These are phyloP conservation scores for Articulospora tetracladia DNA, from an alignment of 495 filamentous ascomycete species.

Conservation along the genomic window DNA sequence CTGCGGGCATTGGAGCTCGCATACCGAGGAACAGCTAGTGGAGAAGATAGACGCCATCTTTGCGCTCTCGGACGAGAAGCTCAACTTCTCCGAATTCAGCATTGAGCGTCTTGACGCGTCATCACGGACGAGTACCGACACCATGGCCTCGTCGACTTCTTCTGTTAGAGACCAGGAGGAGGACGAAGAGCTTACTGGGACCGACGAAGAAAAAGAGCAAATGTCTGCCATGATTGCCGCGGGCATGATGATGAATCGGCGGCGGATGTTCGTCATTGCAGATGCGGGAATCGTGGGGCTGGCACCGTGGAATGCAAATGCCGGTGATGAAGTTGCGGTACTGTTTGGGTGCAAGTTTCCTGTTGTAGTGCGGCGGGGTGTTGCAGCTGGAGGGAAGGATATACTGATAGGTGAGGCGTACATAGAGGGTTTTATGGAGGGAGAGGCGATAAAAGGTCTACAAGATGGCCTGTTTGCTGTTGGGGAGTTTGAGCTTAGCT, in stretches of 20 bases:
- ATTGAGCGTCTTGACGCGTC: slow-evolving; percentile 6
- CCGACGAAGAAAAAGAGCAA: slow-evolving; percentile 3
- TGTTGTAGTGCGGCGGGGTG: slow-evolving; percentile 14
- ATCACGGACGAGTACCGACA: background rate
- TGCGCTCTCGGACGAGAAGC: background rate
- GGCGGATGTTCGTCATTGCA: slow-evolving; percentile 7
- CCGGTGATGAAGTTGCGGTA: slow-evolving; percentile 18
- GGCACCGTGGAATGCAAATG: slow-evolving; percentile 8
- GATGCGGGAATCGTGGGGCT: slow-evolving; percentile 4
- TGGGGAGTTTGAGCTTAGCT: slow-evolving; percentile 16
- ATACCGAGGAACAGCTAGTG: slow-evolving; percentile 1
- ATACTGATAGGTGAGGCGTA: slow-evolving; percentile 28
- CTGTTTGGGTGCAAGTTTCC: slow-evolving; percentile 21
- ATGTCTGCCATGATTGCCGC: slow-evolving; percentile 7
- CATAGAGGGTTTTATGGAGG: slow-evolving; percentile 28
- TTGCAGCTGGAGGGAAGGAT: slow-evolving; percentile 3
- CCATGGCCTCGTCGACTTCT: slow-evolving; percentile 2
- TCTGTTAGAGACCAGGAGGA: slow-evolving; percentile 1
- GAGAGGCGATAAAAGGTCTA: slow-evolving; percentile 16
- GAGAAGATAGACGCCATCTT: slow-evolving; percentile 12
- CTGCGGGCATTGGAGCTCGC: slow-evolving; percentile 15
- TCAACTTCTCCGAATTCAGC: slow-evolving; percentile 1
- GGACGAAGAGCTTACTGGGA: background rate
- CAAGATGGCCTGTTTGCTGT: background rate
- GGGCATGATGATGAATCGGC: slow-evolving; percentile 17